A percentile compares a stretch with the other conserved stretches of the same genome.
These are phyloP conservation scores for Vaucheria bursata DNA, from an alignment of 352 stramenopile species.

Conservation along the genomic window DNA sequence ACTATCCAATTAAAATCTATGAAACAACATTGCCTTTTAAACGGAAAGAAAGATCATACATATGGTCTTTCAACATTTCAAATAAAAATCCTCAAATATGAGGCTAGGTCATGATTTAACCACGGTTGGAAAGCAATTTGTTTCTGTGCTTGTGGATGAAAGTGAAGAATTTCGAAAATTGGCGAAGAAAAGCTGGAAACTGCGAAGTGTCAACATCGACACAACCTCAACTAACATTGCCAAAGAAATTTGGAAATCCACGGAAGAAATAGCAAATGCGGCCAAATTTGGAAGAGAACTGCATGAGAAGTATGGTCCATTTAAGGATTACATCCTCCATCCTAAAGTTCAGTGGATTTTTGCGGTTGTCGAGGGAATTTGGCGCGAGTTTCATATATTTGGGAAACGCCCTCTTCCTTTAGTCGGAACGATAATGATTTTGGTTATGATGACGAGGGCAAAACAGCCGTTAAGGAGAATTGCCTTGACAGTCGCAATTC, in stretches of 20 bases:
- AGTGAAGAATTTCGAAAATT: slow-evolving; percentile 23
- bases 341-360: slow-evolving; percentile 41
- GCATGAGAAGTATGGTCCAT: slow-evolving; percentile 34
- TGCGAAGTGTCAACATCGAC: no score
- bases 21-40: no score
- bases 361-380: slow-evolving; percentile 16
- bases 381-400: slow-evolving; percentile 35
- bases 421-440: background rate
- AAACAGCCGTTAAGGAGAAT: slow-evolving; percentile 4
- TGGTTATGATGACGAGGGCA: background rate
- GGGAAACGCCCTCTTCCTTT: slow-evolving; percentile 19
- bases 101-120: slow-evolving; percentile 28
- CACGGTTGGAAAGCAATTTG: background rate
- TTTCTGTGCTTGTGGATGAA: slow-evolving; percentile 18
- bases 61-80: no score
- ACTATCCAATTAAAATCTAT: no score
- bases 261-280: slow-evolving; percentile 27
- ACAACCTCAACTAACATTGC: slow-evolving; percentile 15
- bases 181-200: slow-evolving; percentile 8
- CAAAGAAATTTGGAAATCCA: slow-evolving; percentile 11
- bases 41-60: no score
- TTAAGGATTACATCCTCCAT: slow-evolving; percentile 44
- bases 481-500: slow-evolving; percentile 15
- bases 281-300: slow-evolving; percentile 45
- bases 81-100: no score